phyloP scores from a whole-genome alignment of 164 flowering plant genomes.

The Amborella trichopoda region DNA sequence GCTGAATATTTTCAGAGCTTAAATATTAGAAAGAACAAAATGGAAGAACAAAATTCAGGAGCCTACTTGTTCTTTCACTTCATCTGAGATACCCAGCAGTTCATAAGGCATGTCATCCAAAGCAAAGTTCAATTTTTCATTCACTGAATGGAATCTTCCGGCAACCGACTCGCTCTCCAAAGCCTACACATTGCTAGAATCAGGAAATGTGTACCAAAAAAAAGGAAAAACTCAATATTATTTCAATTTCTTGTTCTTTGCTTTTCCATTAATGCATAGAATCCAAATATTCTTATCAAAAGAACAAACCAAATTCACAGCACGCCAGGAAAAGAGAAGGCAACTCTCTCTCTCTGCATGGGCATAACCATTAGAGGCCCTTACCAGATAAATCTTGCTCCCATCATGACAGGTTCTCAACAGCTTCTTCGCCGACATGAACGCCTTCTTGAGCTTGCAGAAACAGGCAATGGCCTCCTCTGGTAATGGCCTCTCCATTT shows the following conservation, averaged over 20 bases:
- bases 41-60: too few species aligned
- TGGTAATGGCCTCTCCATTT: constrained; percentile 19
- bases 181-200: too few species aligned
- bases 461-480: constrained; percentile 15
- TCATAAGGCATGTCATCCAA: constrained; percentile 42
- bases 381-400: constrained; percentile 76
- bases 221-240: neutral
- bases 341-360: neutral
- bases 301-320: too few species aligned
- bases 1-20: too few species aligned
- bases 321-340: neutral
- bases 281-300: too few species aligned
- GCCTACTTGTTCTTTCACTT: constrained; percentile 64
- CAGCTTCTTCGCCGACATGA: constrained; percentile 38
- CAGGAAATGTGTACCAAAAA: neutral
- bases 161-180: constrained; percentile 43
- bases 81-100: constrained; percentile 54
- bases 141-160: constrained; percentile 37
- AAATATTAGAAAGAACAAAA: too few species aligned
- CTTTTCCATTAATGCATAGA: too few species aligned
- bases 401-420: constrained; percentile 44
- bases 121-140: constrained; percentile 37
- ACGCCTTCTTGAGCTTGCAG: constrained; percentile 31
- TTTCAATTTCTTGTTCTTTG: too few species aligned
- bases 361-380: too few species aligned